Percentiles rank a stretch among this genome's conserved stretches.
Evolutionary conservation across 2,329 filamentous ascomycete species (phyloP).

Genomic region (Lasiodiplodia sp.): DNA sequence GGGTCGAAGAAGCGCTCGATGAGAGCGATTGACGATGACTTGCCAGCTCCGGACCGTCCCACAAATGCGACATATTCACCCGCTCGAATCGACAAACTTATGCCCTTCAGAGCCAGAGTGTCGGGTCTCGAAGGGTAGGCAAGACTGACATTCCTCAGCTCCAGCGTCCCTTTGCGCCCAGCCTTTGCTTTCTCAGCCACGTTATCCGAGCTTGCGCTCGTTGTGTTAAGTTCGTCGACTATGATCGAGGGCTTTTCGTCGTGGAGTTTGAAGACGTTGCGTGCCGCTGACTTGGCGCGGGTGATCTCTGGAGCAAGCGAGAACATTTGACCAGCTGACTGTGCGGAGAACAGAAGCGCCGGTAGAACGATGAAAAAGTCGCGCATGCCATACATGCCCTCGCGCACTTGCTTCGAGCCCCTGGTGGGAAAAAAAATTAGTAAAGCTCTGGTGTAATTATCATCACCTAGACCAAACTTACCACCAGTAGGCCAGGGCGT

Average conservation of each 20-base stretch:
- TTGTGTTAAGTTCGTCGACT: conserved; percentile 1
- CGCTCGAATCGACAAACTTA: conserved; percentile 48
- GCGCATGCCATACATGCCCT: conserved; percentile 49
- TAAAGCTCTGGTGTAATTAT: neutral
- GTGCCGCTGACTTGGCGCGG: conserved; percentile 53
- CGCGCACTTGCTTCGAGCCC: conserved; percentile 53
- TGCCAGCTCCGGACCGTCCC: conserved; percentile 55
- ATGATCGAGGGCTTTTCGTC: conserved; percentile 51
- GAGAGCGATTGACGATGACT: conserved; percentile 55
- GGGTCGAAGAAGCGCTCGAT: conserved; percentile 56
- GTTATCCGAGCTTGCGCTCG: conserved; percentile 33
- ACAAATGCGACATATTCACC: conserved; percentile 52
- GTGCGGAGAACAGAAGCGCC: conserved; percentile 56
- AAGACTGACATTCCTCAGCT: conserved; percentile 45
- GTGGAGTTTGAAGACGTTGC: conserved; percentile 52
- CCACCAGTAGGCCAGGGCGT: conserved; percentile 60
- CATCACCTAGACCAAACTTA: conserved; percentile 34
- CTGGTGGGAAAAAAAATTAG: conserved; percentile 27
- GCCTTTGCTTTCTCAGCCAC: conserved; percentile 49
- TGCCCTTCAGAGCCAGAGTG: conserved; percentile 44
- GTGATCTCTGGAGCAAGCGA: conserved; percentile 55
- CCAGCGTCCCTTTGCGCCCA: conserved; percentile 38
- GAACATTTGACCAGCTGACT: conserved; percentile 56
- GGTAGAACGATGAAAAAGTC: conserved; percentile 57
- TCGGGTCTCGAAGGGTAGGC: conserved; percentile 43